Evolutionary conservation across 768 basidiomycete species (phyloP).

Genomic region (Agrocybe pediades): DNA sequence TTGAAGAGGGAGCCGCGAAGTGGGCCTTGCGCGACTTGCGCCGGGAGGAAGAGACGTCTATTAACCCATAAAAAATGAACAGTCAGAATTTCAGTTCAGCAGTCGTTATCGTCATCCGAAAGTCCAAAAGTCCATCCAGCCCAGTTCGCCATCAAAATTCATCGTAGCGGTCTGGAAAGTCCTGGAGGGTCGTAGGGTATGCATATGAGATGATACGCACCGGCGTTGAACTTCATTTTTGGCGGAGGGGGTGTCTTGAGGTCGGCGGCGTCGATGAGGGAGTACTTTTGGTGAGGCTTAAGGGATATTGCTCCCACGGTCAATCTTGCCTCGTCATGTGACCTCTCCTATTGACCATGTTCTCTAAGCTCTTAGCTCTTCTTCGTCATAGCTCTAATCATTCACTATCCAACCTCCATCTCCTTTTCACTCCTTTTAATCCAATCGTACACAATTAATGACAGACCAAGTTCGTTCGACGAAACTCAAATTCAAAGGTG

Average conservation of each 20-base stretch:
- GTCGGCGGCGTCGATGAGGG: constrained; percentile 55
- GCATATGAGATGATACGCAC: constrained; percentile 50
- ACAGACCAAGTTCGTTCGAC: constrained; percentile 57
- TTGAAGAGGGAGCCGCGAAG: constrained; percentile 92
- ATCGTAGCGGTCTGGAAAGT: constrained; percentile 24
- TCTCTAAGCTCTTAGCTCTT: neutral
- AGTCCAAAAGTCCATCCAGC: constrained; percentile 54
- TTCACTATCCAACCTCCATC: neutral
- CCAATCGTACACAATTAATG: constrained; percentile 21
- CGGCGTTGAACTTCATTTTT: constrained; percentile 81
- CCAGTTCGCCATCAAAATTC: constrained; percentile 31
- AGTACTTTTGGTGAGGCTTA: constrained; percentile 26
- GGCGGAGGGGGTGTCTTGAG: constrained; percentile 52
- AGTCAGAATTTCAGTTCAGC: constrained; percentile 30
- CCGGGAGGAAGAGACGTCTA: constrained; percentile 89
- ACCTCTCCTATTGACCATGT: constrained; percentile 20
- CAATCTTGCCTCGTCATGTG: constrained; percentile 33
- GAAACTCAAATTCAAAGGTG: constrained; percentile 89
- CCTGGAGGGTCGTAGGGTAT: constrained; percentile 19
- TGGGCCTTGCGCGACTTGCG: constrained; percentile 99
- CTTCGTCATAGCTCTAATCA: neutral
- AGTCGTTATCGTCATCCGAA: constrained; percentile 44
- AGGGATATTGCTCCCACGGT: constrained; percentile 37
- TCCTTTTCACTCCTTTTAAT: neutral
- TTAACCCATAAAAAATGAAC: constrained; percentile 15